phyloP scores from a whole-genome alignment of 2,329 filamentous ascomycete species.

The Clonostachys rhizophaga region DNA sequence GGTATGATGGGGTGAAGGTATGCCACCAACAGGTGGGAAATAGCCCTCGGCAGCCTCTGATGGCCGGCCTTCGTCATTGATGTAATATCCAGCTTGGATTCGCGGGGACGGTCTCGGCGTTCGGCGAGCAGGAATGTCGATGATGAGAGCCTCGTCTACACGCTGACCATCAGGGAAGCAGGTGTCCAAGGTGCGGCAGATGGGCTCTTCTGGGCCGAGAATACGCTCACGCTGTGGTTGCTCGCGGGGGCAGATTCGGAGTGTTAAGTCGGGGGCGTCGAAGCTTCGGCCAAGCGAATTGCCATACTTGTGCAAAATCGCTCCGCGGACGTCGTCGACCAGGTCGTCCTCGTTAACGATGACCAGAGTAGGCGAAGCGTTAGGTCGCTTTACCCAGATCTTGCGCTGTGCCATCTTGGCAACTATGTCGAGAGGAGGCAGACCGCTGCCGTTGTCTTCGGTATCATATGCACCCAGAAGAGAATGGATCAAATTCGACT shows the following conservation, averaged over 20 bases:
- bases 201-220: constrained; percentile 81
- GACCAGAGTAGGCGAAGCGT: constrained; percentile 82
- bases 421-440: constrained; percentile 25
- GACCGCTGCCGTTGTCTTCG: constrained; percentile 5
- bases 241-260: constrained; percentile 74
- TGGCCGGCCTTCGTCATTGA: constrained; percentile 57
- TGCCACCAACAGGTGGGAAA: constrained; percentile 63
- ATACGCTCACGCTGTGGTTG: constrained; percentile 55
- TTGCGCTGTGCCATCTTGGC: constrained; percentile 65
- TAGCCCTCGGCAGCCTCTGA: constrained; percentile 73
- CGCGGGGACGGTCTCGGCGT: constrained; percentile 80
- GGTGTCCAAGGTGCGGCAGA: constrained; percentile 71
- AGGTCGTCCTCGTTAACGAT: constrained; percentile 82
- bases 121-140: constrained; percentile 65
- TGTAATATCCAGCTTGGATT: constrained; percentile 48
- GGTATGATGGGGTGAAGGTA: constrained; percentile 32
- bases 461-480: constrained; percentile 15
- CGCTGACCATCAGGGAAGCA: constrained; percentile 85
- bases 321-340: constrained; percentile 90
- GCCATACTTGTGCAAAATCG: constrained; percentile 87
- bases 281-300: constrained; percentile 87
- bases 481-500: constrained; percentile 22
- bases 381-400: constrained; percentile 89
- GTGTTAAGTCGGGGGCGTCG: constrained; percentile 82
- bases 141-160: constrained; percentile 84